phyloP scores from a whole-genome alignment of 495 filamentous ascomycete species.

The Annulohypoxylon stygium region DNA sequence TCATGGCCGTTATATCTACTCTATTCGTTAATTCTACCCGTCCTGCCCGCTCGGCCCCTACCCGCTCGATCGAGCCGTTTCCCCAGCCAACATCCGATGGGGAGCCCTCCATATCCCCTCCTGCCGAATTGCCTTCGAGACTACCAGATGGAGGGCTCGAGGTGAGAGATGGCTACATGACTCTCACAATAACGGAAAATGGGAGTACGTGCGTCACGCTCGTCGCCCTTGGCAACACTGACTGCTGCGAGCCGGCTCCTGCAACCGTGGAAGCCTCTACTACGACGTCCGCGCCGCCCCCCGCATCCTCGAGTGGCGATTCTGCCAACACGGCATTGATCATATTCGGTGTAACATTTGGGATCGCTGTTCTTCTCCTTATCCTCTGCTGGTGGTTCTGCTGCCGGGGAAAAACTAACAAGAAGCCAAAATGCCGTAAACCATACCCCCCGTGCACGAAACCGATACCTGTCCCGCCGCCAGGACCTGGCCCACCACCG shows the following conservation, averaged over 20 bases:
- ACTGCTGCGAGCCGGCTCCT: neutral
- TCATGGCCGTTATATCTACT: slow-evolving; percentile 21
- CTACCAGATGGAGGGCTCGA: neutral
- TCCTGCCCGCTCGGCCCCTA: neutral
- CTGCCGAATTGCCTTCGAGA: neutral
- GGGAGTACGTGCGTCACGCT: slow-evolving; percentile 4
- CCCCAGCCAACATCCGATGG: slow-evolving; percentile 6
- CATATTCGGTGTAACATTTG: slow-evolving; percentile 39
- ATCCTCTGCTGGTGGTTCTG: slow-evolving; percentile 21
- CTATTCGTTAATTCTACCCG: neutral
- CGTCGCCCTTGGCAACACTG: slow-evolving; percentile 11
- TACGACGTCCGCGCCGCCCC: neutral
- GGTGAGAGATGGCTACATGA: slow-evolving; percentile 11
- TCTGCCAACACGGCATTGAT: slow-evolving; percentile 35
- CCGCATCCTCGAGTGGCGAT: slow-evolving; percentile 9
- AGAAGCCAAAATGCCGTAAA: too few species aligned
- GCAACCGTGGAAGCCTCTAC: slow-evolving; percentile 13
- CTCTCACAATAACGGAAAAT: slow-evolving; percentile 18
- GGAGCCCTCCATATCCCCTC: neutral
- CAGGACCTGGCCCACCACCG: too few species aligned
- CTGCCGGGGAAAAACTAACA: neutral
- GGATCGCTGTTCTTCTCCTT: slow-evolving; percentile 18
- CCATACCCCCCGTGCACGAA: neutral
- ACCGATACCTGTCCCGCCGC: too few species aligned
- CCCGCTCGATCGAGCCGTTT: neutral